These are phyloP conservation scores for Didymella segeticola DNA, from an alignment of 2,329 filamentous ascomycete species.

Conservation along the genomic window DNA sequence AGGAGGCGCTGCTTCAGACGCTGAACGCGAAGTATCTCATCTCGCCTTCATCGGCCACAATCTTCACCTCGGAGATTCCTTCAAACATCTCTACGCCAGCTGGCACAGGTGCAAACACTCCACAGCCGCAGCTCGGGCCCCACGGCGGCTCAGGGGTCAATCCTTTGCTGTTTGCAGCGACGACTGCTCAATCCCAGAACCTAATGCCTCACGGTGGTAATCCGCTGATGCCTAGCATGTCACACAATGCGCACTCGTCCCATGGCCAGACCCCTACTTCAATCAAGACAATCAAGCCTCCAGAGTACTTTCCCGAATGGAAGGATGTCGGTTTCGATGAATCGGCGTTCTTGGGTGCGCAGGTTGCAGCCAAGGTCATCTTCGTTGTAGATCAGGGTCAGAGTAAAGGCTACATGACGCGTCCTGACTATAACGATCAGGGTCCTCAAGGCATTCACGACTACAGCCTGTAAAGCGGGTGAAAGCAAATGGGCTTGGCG, in stretches of 20 bases:
- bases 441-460: conserved; percentile 71
- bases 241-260: conserved; percentile 63
- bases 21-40: conserved; percentile 85
- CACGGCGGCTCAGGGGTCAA: conserved; percentile 71
- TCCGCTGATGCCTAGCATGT: conserved; percentile 40
- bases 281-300: conserved; percentile 78
- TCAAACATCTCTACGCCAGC: conserved; percentile 91
- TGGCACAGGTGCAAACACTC: conserved; percentile 90
- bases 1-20: conserved; percentile 82
- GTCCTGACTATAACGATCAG: conserved; percentile 72
- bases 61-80: conserved; percentile 95
- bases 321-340: conserved; percentile 79
- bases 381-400: conserved; percentile 72
- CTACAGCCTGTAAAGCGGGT: conserved; percentile 41
- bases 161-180: conserved; percentile 89
- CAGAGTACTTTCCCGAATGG: conserved; percentile 91
- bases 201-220: conserved; percentile 51
- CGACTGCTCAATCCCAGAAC: conserved; percentile 69
- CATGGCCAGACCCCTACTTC: conserved; percentile 80
- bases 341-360: conserved; percentile 83
- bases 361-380: conserved; percentile 80
- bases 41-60: conserved; percentile 89
- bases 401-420: conserved; percentile 72
- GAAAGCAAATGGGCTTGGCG: background rate
- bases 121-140: conserved; percentile 64